Percentiles rank a stretch among this genome's conserved stretches.
Evolutionary conservation across 768 basidiomycete species (phyloP).

Genomic region (Tulasnella sp.): DNA sequence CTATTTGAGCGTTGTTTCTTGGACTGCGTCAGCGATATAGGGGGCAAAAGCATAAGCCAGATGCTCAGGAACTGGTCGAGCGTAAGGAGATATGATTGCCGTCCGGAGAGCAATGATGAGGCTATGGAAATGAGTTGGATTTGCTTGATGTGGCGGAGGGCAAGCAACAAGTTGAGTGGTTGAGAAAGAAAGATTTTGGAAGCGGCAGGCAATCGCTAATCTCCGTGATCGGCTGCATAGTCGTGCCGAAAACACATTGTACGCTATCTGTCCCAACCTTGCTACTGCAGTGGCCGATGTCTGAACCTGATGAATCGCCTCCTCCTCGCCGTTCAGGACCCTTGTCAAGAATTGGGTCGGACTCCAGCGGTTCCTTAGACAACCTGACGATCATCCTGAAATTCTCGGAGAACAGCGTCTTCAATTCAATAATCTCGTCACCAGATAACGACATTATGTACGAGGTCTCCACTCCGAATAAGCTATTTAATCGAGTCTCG

Average conservation of each 20-base stretch:
- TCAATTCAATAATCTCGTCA: not conserved
- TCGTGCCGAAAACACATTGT: too few species aligned
- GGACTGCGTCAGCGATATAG: slow-evolving; percentile 6
- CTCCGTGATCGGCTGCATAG: too few species aligned
- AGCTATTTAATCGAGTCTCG: not conserved
- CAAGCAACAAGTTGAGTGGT: too few species aligned
- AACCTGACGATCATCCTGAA: not conserved
- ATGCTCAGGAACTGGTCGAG: not conserved
- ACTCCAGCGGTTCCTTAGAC: not conserved
- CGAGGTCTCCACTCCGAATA: slow-evolving; percentile 5
- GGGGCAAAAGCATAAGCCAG: slow-evolving; percentile 17
- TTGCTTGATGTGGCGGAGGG: too few species aligned
- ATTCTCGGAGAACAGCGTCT: not conserved
- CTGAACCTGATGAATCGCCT: too few species aligned
- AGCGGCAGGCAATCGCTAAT: too few species aligned
- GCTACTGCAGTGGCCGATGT: too few species aligned
- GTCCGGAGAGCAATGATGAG: not conserved
- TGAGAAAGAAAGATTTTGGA: too few species aligned
- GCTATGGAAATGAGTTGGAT: not conserved
- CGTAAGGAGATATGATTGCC: not conserved
- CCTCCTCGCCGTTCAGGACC: too few species aligned
- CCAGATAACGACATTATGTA: slow-evolving; percentile 7
- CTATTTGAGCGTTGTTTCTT: slow-evolving; percentile 14
- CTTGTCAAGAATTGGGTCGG: too few species aligned
- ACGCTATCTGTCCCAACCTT: too few species aligned